phyloP scores from a whole-genome alignment of 2,329 filamentous ascomycete species.

The Dactylellina sp. region DNA sequence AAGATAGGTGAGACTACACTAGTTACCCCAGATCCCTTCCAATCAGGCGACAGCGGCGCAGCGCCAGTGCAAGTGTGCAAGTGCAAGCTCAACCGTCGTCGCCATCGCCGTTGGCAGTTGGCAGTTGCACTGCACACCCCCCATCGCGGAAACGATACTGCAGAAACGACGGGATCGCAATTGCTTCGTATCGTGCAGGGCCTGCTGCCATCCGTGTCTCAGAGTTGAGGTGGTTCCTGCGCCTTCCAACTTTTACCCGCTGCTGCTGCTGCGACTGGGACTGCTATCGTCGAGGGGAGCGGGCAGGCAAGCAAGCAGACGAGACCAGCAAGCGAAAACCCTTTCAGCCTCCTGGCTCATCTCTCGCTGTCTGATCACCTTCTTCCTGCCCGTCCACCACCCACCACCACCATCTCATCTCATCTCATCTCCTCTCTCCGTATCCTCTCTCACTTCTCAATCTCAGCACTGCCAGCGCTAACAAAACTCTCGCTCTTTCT shows the following conservation, averaged over 20 bases:
- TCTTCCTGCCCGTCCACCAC: no score
- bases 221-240: constrained; percentile 30
- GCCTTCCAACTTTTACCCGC: constrained; percentile 48
- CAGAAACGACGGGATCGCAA: constrained; percentile 10
- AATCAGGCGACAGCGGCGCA: no score
- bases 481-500: constrained; percentile 3
- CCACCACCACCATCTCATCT: background rate
- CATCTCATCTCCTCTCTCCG: constrained; percentile 2
- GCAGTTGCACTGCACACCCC: no score
- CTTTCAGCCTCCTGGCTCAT: constrained; percentile 55
- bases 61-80: no score
- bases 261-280: background rate
- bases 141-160: no score
- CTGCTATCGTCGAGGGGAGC: constrained; percentile 19
- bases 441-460: background rate
- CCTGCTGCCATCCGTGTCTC: constrained; percentile 39
- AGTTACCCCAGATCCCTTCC: no score
- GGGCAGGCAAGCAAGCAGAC: background rate
- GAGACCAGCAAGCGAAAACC: constrained; percentile 13
- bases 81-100: no score
- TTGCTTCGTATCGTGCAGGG: constrained; percentile 32
- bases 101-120: no score
- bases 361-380: constrained; percentile 8
- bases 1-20: no score
- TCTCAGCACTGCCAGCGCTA: constrained; percentile 8